A percentile compares a stretch with the other conserved stretches of the same genome.
These are phyloP conservation scores for Haematococcus sp. DNA, from an alignment of 139 green algal species.

Conservation along the genomic window DNA sequence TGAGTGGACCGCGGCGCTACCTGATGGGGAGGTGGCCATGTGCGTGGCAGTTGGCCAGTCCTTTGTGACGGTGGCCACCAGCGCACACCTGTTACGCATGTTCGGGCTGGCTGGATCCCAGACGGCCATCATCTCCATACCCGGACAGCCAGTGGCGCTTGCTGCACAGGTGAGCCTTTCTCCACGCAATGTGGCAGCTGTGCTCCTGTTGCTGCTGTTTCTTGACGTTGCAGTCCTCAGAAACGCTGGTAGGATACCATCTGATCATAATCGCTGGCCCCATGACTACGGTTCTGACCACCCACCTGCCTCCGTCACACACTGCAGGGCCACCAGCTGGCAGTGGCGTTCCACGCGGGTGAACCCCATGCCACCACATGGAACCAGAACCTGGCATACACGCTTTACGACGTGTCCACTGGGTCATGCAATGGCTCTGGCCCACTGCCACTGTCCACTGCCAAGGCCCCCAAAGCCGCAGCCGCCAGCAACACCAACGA, in stretches of 20 bases:
- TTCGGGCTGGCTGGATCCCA: conserved; percentile 68
- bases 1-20: conserved; percentile 75
- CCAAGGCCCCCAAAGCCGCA: not conserved
- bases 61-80: conserved; percentile 71
- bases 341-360: conserved; percentile 44
- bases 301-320: too few relatives aligned
- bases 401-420: not conserved
- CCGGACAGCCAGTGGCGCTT: conserved; percentile 55
- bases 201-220: too few relatives aligned
- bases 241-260: too few relatives aligned
- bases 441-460: not conserved
- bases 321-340: conserved; percentile 26
- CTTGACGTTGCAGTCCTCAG: too few relatives aligned
- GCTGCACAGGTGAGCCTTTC: conserved; percentile 47
- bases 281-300: too few relatives aligned
- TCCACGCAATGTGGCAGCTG: too few relatives aligned
- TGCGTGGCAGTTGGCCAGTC: conserved; percentile 52
- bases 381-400: not conserved
- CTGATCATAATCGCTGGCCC: too few relatives aligned
- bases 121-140: conserved; percentile 44
- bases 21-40: conserved; percentile 64
- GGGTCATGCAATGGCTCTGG: not conserved
- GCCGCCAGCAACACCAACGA: not conserved
- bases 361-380: not conserved
- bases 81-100: conserved; percentile 61